Conservation (phyloP, 2,329 filamentous ascomycete species). For the Arthrobotrys conoides region DNA sequence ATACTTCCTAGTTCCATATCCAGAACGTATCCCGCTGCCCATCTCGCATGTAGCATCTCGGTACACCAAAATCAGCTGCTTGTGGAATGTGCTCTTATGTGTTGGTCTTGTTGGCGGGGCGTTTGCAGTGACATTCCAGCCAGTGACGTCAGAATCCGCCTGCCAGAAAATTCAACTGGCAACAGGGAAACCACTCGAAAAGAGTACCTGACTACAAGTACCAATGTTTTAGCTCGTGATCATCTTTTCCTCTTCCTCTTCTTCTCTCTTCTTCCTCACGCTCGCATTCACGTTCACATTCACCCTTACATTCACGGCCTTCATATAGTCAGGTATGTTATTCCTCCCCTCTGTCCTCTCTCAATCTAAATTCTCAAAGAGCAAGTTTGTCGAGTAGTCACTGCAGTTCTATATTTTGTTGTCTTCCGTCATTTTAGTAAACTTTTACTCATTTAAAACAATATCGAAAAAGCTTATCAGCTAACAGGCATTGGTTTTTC, state of each 20-base stretch:
- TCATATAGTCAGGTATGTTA: background rate
- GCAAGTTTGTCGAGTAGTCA: background rate
- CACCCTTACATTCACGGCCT: background rate
- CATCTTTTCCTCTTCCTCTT: constrained; percentile 22
- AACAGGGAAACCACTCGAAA: constrained; percentile 42
- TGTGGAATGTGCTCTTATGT: constrained; percentile 28
- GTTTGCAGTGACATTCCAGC: constrained; percentile 5
- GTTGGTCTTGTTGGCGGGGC: constrained; percentile 53
- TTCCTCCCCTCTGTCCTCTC: background rate
- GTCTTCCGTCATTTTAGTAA: constrained; percentile 13
- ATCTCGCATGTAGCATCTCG: background rate
- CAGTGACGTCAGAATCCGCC: constrained; percentile 48
- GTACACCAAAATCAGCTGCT: constrained; percentile 15
- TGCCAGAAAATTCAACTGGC: constrained; percentile 30
- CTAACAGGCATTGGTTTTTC: background rate
- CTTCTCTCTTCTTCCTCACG: background rate
- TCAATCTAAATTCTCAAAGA: background rate
- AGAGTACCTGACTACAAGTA: constrained; percentile 13
- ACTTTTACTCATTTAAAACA: background rate
- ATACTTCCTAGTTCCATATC: background rate
- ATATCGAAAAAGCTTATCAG: background rate
- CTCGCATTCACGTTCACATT: background rate
- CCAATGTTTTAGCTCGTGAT: constrained; percentile 45
- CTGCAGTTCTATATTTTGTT: background rate
- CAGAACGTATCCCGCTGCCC: background rate